A percentile compares a stretch with the other conserved stretches of the same genome.
phyloP scores from a whole-genome alignment of 805 yeast species.

The Wickerhamiella occidentalis region DNA sequence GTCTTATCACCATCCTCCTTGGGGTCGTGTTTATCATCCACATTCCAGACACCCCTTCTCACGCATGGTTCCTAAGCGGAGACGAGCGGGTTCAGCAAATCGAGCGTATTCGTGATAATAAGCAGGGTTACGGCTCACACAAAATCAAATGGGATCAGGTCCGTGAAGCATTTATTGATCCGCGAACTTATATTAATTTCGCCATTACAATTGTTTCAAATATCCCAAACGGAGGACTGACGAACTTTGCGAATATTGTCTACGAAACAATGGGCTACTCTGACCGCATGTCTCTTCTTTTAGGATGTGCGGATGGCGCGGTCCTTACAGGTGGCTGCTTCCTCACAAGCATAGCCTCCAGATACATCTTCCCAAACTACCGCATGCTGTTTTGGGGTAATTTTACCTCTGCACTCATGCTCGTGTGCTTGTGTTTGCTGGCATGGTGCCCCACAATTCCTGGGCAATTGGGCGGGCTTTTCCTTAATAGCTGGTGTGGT shows the following conservation, averaged over 20 bases:
- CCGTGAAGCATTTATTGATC: slow-evolving; percentile 38
- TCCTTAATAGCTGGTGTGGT: slow-evolving; percentile 24
- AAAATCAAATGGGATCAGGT: slow-evolving; percentile 44
- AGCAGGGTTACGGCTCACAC: slow-evolving; percentile 44
- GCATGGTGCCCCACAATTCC: slow-evolving; percentile 32
- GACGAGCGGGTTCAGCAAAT: slow-evolving; percentile 38
- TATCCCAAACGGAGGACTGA: slow-evolving; percentile 45
- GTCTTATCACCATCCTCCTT: slow-evolving; percentile 39
- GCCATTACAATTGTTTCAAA: slow-evolving; percentile 32
- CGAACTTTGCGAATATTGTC: slow-evolving; percentile 37
- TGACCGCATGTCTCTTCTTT: slow-evolving; percentile 29
- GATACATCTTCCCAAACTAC: slow-evolving; percentile 13
- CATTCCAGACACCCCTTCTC: slow-evolving; percentile 43
- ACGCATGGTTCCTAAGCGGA: slow-evolving; percentile 36
- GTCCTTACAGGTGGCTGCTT: slow-evolving; percentile 25
- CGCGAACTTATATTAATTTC: slow-evolving; percentile 39
- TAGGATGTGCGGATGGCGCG: slow-evolving; percentile 36
- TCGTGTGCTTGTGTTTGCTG: slow-evolving; percentile 35
- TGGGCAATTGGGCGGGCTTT: slow-evolving; percentile 33
- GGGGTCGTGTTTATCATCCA: slow-evolving; percentile 20
- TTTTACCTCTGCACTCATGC: slow-evolving; percentile 40
- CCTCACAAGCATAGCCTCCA: slow-evolving; percentile 12
- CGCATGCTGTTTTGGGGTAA: slow-evolving; percentile 30
- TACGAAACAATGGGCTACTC: slow-evolving; percentile 28
- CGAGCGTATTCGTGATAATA: slow-evolving; percentile 41